A percentile compares a stretch with the other conserved stretches of the same genome.
Conservation (phyloP, 495 filamentous ascomycete species). For the Talaromyces stipitatus region DNA sequence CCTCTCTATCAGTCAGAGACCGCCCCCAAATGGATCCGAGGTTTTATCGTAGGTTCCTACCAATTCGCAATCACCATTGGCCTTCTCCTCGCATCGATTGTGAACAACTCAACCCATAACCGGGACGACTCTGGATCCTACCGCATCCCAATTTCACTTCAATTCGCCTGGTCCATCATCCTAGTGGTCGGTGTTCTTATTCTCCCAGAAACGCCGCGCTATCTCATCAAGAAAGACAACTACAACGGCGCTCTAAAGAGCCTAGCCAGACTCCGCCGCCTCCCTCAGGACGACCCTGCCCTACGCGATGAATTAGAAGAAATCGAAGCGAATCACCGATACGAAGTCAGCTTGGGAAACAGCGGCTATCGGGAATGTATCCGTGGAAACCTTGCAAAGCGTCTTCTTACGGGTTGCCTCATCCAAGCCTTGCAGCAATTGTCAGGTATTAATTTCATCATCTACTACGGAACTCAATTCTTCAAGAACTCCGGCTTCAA, state of each 20-base stretch:
- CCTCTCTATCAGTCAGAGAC: slow-evolving; percentile 82
- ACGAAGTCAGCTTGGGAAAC: slow-evolving; percentile 63
- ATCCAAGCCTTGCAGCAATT: slow-evolving; percentile 77
- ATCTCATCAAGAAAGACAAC: slow-evolving; percentile 63
- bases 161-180: slow-evolving; percentile 75
- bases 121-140: slow-evolving; percentile 59
- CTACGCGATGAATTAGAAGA: slow-evolving; percentile 65
- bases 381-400: slow-evolving; percentile 52
- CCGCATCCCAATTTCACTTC: slow-evolving; percentile 74
- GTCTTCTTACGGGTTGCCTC: slow-evolving; percentile 68
- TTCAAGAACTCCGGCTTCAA: slow-evolving; percentile 62
- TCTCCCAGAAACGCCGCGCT: slow-evolving; percentile 79
- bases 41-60: slow-evolving; percentile 73
- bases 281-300: slow-evolving; percentile 54
- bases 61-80: slow-evolving; percentile 83
- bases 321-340: slow-evolving; percentile 74
- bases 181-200: slow-evolving; percentile 63
- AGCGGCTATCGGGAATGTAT: slow-evolving; percentile 63
- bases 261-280: slow-evolving; percentile 59
- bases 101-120: slow-evolving; percentile 66
- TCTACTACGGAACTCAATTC: slow-evolving; percentile 73
- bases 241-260: slow-evolving; percentile 56
- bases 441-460: slow-evolving; percentile 69
- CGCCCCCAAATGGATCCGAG: slow-evolving; percentile 74
- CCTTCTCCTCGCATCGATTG: slow-evolving; percentile 67